Evolutionary conservation across 2,329 filamentous ascomycete species (phyloP), one percentile per base, ranked within the genome.

Genomic region (Fusarium lateritium): DNA sequence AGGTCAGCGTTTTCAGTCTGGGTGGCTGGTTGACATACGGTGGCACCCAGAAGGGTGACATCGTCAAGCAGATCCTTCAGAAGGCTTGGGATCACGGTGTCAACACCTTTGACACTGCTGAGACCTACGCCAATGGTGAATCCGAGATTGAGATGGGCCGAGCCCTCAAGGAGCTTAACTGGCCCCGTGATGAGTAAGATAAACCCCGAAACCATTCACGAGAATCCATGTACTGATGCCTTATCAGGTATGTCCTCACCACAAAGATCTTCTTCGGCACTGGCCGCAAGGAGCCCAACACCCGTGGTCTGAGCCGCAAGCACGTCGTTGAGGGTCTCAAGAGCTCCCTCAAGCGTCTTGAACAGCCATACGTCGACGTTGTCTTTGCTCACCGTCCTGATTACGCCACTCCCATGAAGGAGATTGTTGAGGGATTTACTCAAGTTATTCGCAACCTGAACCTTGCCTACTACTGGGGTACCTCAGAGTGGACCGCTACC

Each of bases 401-500:
- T 19, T 58, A 63, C 43, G 72, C 70, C 19, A 74, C 72, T 13
- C 72, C 72, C 14, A 72, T 74, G 68, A 72, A 62, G 52, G 72
- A 74, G 64, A 74, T 74, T 11, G 72, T 74, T 45, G 72, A 74
- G 59, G 72, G 69, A 34, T 74, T 74, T 51, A 74, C 72, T 1
- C 72, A 74, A 45, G 70, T 72, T 9, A 74, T 74, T 19, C 72
- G 72, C 36, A 73, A 74, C 49, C 45, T 74, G 17, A 74, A 74
- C 62, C 70, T 74, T 44, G 72, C 72, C 24, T 74, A 74, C 60
- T 74, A 74, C 72, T 74, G 72, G 72, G 90, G 89, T 39, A 92
- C 90, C 1, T 90, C 87, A 2, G 89, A 92, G 79, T 92, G 89
- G 90, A 84, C 83, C 66, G 89, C 90, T 42, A 84, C 86, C 62